Conservation (phyloP, 2,329 filamentous ascomycete genomes). For the Diplodia mutila region DNA sequence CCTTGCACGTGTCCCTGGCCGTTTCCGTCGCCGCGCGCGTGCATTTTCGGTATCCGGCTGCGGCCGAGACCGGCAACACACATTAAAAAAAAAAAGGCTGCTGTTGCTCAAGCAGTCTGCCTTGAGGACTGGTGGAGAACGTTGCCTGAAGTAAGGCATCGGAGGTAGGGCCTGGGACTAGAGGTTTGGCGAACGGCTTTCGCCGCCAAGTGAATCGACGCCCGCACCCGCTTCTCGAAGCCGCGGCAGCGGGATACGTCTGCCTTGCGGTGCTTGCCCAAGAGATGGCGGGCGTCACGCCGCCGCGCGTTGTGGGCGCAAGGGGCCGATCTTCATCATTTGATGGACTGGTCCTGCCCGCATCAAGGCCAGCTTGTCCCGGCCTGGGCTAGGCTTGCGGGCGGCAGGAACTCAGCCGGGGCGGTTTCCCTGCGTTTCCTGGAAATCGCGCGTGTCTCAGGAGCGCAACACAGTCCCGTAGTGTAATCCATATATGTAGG, state of each 20-base stretch:
- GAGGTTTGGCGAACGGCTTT: conserved; percentile 7
- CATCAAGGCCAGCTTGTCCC: neutral
- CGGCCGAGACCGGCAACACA: neutral
- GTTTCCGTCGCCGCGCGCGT: neutral
- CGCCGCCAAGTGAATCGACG: neutral
- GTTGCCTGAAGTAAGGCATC: neutral
- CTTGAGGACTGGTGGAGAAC: neutral
- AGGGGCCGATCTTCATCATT: conserved; percentile 17
- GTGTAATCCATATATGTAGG: conserved; percentile 9
- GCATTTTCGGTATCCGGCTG: conserved; percentile 13
- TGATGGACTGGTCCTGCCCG: neutral
- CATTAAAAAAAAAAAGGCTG: neutral
- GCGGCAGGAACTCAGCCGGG: conserved; percentile 4
- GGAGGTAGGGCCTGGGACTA: neutral
- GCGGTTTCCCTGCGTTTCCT: neutral
- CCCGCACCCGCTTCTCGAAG: neutral
- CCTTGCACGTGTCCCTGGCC: conserved; percentile 21
- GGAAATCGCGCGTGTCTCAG: conserved; percentile 17
- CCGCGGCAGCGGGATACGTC: neutral
- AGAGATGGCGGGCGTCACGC: neutral
- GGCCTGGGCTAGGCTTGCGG: conserved; percentile 2
- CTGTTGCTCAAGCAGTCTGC: too few species aligned
- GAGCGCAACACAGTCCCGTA: conserved; percentile 18
- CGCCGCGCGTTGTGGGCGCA: conserved; percentile 6
- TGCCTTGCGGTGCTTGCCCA: conserved; percentile 6